These are phyloP conservation scores for Coelastrella sp. DNA, from an alignment of 139 green algal genomes.

Conservation along the genomic window DNA sequence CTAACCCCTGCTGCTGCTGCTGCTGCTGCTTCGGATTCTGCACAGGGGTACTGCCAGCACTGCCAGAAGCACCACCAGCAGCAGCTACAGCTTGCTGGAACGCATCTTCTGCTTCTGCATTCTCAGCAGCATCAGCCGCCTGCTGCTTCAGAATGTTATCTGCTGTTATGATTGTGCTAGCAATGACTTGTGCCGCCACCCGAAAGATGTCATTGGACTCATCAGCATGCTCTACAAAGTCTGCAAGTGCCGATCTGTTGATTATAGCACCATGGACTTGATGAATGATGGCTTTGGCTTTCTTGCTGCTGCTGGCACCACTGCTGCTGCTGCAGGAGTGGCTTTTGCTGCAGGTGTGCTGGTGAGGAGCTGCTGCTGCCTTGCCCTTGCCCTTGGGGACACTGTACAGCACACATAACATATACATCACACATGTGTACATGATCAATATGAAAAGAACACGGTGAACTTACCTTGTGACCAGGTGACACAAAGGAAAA, in stretches of 20 bases:
- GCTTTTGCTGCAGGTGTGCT: not conserved
- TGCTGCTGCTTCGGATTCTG: constrained; percentile 35
- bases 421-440: not conserved
- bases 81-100: not conserved
- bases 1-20: not conserved
- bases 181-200: constrained; percentile 60
- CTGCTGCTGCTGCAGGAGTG: constrained; percentile 26
- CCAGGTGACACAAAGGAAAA: too few species aligned
- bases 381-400: not conserved
- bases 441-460: not conserved
- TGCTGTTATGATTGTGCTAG: constrained; percentile 51
- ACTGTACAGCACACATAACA: not conserved
- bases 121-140: constrained; percentile 33
- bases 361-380: not conserved
- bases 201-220: constrained; percentile 85
- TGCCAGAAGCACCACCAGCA: constrained; percentile 5
- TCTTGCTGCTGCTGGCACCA: constrained; percentile 44
- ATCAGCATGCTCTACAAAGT: constrained; percentile 75
- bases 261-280: constrained; percentile 41
- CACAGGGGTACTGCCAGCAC: not conserved
- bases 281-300: not conserved
- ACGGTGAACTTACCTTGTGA: not conserved
- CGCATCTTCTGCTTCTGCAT: constrained; percentile 5
- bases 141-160: constrained; percentile 23
- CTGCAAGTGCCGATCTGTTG: constrained; percentile 48